Percentiles rank a stretch among this genome's conserved stretches.
Conservation (phyloP, 2,329 filamentous ascomycete species). For the Huntiella omanensis region DNA sequence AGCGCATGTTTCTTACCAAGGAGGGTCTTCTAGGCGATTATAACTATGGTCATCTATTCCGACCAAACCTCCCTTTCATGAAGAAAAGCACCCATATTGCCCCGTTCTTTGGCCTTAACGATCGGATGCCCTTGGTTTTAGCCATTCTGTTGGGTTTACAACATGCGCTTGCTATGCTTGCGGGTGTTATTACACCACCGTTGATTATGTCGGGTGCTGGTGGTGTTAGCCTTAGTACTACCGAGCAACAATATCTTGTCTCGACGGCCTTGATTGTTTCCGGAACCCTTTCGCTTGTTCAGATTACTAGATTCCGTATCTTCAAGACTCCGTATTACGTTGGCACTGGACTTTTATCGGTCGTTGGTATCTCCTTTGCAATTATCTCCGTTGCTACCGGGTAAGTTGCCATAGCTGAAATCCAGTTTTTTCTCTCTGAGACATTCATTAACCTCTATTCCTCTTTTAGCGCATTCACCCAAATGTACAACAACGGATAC, state of each 20-base stretch:
- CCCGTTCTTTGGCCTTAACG: conserved; percentile 72
- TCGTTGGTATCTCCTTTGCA: conserved; percentile 61
- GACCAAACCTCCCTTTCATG: conserved; percentile 66
- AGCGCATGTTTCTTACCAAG: conserved; percentile 31
- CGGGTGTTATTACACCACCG: conserved; percentile 58
- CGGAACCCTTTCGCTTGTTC: conserved; percentile 53
- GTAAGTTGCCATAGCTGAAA: conserved; percentile 3
- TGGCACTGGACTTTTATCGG: conserved; percentile 63
- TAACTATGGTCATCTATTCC: conserved; percentile 80
- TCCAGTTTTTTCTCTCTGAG: background rate
- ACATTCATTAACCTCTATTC: background rate
- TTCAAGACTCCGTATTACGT: conserved; percentile 51
- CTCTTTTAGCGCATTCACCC: conserved; percentile 34
- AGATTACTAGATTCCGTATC: conserved; percentile 62
- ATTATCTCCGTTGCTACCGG: conserved; percentile 57
- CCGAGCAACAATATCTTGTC: conserved; percentile 56
- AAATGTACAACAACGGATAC: conserved; percentile 62
- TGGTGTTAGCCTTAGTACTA: conserved; percentile 42
- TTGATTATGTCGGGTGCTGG: conserved; percentile 46
- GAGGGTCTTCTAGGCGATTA: conserved; percentile 70
- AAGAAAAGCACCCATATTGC: conserved; percentile 37
- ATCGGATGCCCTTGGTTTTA: conserved; percentile 56
- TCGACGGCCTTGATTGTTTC: conserved; percentile 64
- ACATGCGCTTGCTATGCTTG: conserved; percentile 60
- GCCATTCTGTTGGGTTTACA: conserved; percentile 61